Evolutionary conservation across 257 asterid species (phyloP).

Genomic region (Parsonsia alboflavescens): DNA sequence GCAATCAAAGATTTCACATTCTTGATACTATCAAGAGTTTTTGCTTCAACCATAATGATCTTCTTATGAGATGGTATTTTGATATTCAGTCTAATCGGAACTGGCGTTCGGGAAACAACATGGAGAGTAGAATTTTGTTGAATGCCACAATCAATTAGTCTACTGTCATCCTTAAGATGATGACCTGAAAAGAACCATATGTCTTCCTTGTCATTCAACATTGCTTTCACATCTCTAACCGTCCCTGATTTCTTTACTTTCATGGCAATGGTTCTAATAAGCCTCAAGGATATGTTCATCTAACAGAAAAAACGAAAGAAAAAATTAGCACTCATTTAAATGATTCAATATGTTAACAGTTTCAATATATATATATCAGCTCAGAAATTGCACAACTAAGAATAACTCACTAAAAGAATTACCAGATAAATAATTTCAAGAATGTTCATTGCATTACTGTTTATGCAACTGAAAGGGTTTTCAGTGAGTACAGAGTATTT

Average conservation of each 20-base stretch:
- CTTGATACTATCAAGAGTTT: conserved; percentile 20
- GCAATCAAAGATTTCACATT: conserved; percentile 14
- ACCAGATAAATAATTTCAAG: too few species aligned
- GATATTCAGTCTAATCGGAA: conserved; percentile 3
- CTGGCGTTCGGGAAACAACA: conserved; percentile 9
- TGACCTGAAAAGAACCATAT: conserved; percentile 10
- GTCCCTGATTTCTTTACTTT: conserved; percentile 21
- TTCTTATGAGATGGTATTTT: conserved; percentile 1
- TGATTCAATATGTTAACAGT: not conserved
- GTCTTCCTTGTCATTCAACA: conserved; percentile 22
- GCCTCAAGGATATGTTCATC: conserved; percentile 20
- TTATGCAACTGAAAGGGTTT: too few species aligned
- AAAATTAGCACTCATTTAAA: not conserved
- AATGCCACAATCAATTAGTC: conserved; percentile 18
- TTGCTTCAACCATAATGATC: conserved; percentile 15
- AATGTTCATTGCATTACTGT: too few species aligned
- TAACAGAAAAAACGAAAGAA: conserved; percentile 2
- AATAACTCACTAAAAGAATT: too few species aligned
- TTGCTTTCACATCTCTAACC: conserved; percentile 17
- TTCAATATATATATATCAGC: not conserved
- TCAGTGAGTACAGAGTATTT: too few species aligned
- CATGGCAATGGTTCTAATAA: conserved; percentile 18
- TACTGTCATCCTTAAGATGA: conserved; percentile 14
- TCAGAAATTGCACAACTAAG: not conserved
- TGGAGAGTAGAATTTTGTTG: conserved; percentile 17